These are phyloP conservation scores for Suillus spraguei DNA, from an alignment of 768 basidiomycete species.

Conservation along the genomic window DNA sequence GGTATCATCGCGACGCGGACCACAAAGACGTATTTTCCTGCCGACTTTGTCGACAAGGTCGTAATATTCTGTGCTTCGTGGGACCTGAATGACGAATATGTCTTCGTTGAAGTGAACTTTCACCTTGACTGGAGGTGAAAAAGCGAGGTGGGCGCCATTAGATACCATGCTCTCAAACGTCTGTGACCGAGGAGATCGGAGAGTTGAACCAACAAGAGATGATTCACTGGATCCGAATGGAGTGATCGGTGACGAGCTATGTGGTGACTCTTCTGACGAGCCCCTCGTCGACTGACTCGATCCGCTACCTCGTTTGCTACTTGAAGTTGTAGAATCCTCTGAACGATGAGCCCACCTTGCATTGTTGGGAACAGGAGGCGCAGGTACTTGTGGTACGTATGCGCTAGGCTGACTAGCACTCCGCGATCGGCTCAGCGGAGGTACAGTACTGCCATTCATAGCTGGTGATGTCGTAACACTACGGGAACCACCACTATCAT, in stretches of 20 bases:
- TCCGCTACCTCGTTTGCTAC: slow-evolving; percentile 78
- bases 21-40: slow-evolving; percentile 91
- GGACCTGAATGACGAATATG: slow-evolving; percentile 92
- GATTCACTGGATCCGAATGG: slow-evolving; percentile 91
- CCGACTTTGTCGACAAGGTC: slow-evolving; percentile 90
- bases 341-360: slow-evolving; percentile 50
- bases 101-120: slow-evolving; percentile 96
- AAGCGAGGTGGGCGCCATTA: slow-evolving; percentile 27
- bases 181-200: slow-evolving; percentile 58
- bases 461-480: slow-evolving; percentile 38
- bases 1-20: slow-evolving; percentile 77
- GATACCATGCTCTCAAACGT: slow-evolving; percentile 46
- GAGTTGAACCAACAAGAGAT: slow-evolving; percentile 60
- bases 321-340: slow-evolving; percentile 39
- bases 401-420: slow-evolving; percentile 81
- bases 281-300: slow-evolving; percentile 81
- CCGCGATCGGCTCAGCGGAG: slow-evolving; percentile 57
- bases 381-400: slow-evolving; percentile 56
- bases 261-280: slow-evolving; percentile 84
- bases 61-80: slow-evolving; percentile 73
- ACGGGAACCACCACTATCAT: slow-evolving; percentile 47
- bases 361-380: slow-evolving; percentile 54
- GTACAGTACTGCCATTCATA: slow-evolving; percentile 18
- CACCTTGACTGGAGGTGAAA: slow-evolving; percentile 69
- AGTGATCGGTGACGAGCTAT: slow-evolving; percentile 84